Evolutionary conservation across 306 rosid genomes (phyloP).

Genomic region (Acacia crassicarpa): DNA sequence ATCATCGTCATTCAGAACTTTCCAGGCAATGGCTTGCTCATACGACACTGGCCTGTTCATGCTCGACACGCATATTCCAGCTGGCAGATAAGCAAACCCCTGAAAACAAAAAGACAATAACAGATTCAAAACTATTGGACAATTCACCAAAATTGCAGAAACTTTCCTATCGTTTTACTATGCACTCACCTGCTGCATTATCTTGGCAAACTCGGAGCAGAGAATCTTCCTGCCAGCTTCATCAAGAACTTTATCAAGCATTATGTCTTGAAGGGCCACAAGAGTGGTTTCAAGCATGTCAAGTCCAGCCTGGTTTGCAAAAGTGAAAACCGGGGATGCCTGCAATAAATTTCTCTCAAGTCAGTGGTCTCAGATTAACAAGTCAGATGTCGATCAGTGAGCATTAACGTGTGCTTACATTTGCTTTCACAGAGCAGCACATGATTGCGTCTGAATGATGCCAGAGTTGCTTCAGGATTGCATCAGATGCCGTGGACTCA

Average conservation of each 20-base stretch:
- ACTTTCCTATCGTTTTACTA: not conserved
- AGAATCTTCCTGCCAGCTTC: conserved; percentile 86
- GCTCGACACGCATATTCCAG: conserved; percentile 80
- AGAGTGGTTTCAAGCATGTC: conserved; percentile 98
- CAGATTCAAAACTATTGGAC: not conserved
- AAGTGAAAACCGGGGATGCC: conserved; percentile 93
- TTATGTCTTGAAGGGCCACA: conserved; percentile 91
- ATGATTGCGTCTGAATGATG: conserved; percentile 86
- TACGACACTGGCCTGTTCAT: conserved; percentile 91
- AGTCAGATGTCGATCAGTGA: not conserved
- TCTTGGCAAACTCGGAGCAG: conserved; percentile 90
- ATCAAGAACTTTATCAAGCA: conserved; percentile 92
- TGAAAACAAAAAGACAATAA: conserved; percentile 27
- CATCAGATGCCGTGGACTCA: conserved; percentile 65
- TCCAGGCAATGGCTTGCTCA: conserved; percentile 92
- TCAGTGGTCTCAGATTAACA: not conserved
- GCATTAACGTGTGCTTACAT: conserved; percentile 38
- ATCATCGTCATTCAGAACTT: conserved; percentile 84
- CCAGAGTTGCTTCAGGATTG: conserved; percentile 91
- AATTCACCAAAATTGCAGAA: not conserved
- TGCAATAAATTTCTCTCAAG: conserved; percentile 33
- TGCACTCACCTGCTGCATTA: conserved; percentile 82
- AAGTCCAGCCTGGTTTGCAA: conserved; percentile 94
- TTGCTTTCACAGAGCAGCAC: conserved; percentile 91
- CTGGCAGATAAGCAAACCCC: conserved; percentile 86